Conservation (phyloP, 768 basidiomycete species). For the Leccinum variicolor region DNA sequence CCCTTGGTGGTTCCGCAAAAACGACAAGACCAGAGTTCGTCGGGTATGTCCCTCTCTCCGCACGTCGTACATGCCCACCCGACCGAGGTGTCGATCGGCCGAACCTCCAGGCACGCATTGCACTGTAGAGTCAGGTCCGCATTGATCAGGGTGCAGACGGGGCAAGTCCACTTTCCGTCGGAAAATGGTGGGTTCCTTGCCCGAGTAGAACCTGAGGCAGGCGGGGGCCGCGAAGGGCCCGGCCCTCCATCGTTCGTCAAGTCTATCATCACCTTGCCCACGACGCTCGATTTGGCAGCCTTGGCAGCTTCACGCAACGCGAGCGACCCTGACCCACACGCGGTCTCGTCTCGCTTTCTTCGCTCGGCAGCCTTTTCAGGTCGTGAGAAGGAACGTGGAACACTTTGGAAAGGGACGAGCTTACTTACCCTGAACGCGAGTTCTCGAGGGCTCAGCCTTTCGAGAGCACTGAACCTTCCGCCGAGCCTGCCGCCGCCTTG, state of each 20-base stretch:
- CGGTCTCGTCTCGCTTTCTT: constrained; percentile 66
- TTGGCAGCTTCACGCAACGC: constrained; percentile 63
- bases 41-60: constrained; percentile 57
- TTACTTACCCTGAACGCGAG: constrained; percentile 50
- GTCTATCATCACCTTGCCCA: constrained; percentile 53
- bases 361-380: constrained; percentile 77
- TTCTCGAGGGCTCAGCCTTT: constrained; percentile 60
- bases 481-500: constrained; percentile 61
- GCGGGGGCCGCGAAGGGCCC: constrained; percentile 5
- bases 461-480: constrained; percentile 39
- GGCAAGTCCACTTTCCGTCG: constrained; percentile 47
- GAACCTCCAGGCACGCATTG: constrained; percentile 49
- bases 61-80: constrained; percentile 70
- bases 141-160: constrained; percentile 68
- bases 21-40: constrained; percentile 71
- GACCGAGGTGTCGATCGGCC: constrained; percentile 33
- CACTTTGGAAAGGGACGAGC: constrained; percentile 42
- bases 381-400: constrained; percentile 1
- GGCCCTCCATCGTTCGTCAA: constrained; percentile 41
- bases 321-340: constrained; percentile 61
- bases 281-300: constrained; percentile 64
- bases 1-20: constrained; percentile 68
- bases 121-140: constrained; percentile 47
- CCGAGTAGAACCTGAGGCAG: neutral
- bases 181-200: neutral